These are phyloP conservation scores for Teratosphaeria nubilosa DNA, from an alignment of 2,329 filamentous ascomycete species.

Conservation along the genomic window DNA sequence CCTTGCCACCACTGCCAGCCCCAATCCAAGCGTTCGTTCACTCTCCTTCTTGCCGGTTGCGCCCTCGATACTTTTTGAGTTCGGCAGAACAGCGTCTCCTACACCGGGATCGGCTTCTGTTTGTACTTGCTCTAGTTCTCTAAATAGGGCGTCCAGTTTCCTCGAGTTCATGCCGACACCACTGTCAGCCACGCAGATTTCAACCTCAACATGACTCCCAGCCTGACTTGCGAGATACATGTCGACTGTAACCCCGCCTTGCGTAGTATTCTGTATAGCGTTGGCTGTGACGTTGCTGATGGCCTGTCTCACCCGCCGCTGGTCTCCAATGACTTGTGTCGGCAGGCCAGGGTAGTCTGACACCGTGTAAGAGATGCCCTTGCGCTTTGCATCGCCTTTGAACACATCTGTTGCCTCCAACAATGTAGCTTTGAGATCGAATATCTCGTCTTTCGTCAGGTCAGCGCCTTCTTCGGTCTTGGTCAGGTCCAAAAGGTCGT, in stretches of 20 bases:
- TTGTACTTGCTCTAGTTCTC: slow-evolving; percentile 57
- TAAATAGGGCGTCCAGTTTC: slow-evolving; percentile 50
- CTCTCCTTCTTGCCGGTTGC: slow-evolving; percentile 7
- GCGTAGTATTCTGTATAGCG: slow-evolving; percentile 65
- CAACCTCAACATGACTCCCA: slow-evolving; percentile 51
- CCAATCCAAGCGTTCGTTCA: slow-evolving; percentile 57
- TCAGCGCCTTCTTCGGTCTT: slow-evolving; percentile 76
- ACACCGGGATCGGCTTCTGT: slow-evolving; percentile 16
- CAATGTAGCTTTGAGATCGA: slow-evolving; percentile 62
- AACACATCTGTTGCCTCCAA: slow-evolving; percentile 71
- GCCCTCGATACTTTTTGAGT: not conserved
- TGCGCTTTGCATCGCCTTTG: slow-evolving; percentile 61
- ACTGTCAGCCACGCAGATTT: slow-evolving; percentile 67
- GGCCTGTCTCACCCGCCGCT: slow-evolving; percentile 68
- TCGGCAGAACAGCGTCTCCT: not conserved
- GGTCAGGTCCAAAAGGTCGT: slow-evolving; percentile 78
- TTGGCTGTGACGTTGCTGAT: slow-evolving; percentile 78
- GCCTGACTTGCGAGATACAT: slow-evolving; percentile 50
- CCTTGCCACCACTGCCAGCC: slow-evolving; percentile 77
- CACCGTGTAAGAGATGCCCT: slow-evolving; percentile 61
- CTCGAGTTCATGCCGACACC: slow-evolving; percentile 53
- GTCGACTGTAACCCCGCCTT: slow-evolving; percentile 61
- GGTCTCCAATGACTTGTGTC: slow-evolving; percentile 63
- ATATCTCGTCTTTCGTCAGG: slow-evolving; percentile 69
- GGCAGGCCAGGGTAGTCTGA: slow-evolving; percentile 60